Evolutionary conservation across 176 grass and related monocot genomes (phyloP), one percentile per base, ranked within the genome.

Genomic region (Eragrostis nindensis): DNA sequence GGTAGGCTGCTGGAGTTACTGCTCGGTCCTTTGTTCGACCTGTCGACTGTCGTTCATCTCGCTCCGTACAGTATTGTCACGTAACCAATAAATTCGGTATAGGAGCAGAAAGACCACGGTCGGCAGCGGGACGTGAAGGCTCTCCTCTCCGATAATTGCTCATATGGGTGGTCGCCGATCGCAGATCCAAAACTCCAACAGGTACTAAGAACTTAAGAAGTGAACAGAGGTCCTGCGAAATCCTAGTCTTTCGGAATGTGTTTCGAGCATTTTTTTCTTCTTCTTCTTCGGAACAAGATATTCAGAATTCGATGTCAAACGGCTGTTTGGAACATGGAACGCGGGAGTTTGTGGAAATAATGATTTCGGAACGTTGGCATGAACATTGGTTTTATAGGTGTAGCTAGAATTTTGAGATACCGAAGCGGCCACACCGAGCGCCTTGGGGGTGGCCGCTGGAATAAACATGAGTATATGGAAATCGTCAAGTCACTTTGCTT

Each of bases 101-200:
- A 56, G 48, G 38, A 73, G 8, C 59, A 45, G 8, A 66, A 19
- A 32, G 12, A 3, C 12, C 43, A 29, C 43, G 67, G 46, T 48
- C 62, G 50, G 24, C 27, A 62, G 41, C 17, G 46, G 60, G 55
- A 64, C 44, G 32, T 25, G 68, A 55, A 59, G 47, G 69, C 60
- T 67, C 48, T n/a, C n/a, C n/a, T n/a, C n/a, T 32, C 73, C 69
- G 74, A 74, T 80, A 59, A 86, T 45, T 80, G 76, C 13, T 16
- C 26, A 5, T 56, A 6, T 38, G n/a, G 61, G 4, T 47, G 53
- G 43, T 66, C 60, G 50, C 46, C 12, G 24, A 47, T 73, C 36
- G 14, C 48, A 62, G 68, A 66, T 73, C 32, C 32, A n/a, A n/a
- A n/a, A n/a, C n/a, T n/a, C n/a, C n/a, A n/a, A n/a, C n/a, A n/a